Conservation (phyloP, 2,329 filamentous ascomycete species). For the Botrytis pseudocinerea region DNA sequence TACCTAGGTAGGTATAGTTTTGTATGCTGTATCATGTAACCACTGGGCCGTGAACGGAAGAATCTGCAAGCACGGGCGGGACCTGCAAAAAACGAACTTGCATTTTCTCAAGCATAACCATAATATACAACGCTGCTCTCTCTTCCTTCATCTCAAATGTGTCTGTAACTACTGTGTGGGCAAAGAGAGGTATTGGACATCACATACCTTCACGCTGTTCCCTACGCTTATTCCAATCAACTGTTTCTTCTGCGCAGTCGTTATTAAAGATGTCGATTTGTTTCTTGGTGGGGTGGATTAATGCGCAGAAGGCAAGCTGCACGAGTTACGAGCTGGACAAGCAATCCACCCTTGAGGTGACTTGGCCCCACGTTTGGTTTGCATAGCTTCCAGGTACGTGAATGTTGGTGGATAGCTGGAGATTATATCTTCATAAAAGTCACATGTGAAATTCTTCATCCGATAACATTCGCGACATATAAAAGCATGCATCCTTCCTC, state of each 20-base stretch:
- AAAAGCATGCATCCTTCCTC: background rate
- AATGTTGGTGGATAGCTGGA: background rate
- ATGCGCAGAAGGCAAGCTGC: background rate
- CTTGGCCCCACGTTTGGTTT: conserved; percentile 12
- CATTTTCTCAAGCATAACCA: background rate
- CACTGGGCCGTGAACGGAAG: background rate
- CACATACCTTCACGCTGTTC: background rate
- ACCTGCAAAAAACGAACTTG: background rate
- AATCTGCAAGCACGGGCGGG: background rate
- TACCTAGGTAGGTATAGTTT: too few species aligned
- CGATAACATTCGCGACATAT: background rate
- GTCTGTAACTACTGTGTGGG: background rate
- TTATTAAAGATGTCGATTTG: background rate
- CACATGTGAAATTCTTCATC: background rate
- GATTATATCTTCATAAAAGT: conserved; percentile 4
- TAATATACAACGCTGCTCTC: background rate
- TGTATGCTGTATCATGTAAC: background rate
- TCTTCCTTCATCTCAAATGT: background rate
- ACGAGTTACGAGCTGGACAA: background rate
- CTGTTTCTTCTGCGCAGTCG: background rate
- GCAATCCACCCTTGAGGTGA: background rate
- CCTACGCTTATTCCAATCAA: background rate
- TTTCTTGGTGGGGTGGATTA: conserved; percentile 7
- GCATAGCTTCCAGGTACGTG: background rate
- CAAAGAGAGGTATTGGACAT: background rate